Conservation (phyloP, 2,329 filamentous ascomycete species). For the Colletotrichum gloeosporioides region DNA sequence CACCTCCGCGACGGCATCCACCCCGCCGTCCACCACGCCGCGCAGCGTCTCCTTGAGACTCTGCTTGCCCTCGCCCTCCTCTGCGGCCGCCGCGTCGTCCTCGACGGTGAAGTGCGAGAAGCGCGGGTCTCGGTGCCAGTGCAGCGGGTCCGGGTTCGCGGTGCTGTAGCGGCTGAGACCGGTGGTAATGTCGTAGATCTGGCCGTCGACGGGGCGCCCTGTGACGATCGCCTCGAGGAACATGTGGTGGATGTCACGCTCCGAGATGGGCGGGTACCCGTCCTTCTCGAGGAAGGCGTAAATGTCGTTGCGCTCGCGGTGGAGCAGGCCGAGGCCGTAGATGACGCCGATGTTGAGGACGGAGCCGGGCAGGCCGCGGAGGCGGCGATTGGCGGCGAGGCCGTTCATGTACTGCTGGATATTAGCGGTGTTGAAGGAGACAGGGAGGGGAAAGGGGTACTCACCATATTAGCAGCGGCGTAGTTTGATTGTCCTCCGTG, state of each 20-base stretch:
- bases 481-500: conserved; percentile 49
- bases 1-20: conserved; percentile 26
- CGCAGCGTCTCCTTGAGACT: conserved; percentile 34
- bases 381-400: conserved; percentile 39
- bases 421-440: background rate
- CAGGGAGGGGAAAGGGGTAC: background rate
- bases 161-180: conserved; percentile 39
- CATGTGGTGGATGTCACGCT: conserved; percentile 32
- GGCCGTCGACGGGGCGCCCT: conserved; percentile 27
- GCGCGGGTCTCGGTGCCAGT: conserved; percentile 49
- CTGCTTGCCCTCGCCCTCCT: conserved; percentile 10
- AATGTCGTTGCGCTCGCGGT: conserved; percentile 25
- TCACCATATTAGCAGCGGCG: conserved; percentile 41
- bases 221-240: conserved; percentile 34
- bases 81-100: conserved; percentile 4
- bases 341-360: conserved; percentile 43
- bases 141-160: conserved; percentile 32
- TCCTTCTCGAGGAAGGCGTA: conserved; percentile 24
- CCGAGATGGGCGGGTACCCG: conserved; percentile 28
- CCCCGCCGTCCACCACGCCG: conserved; percentile 3
- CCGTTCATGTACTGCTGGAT: conserved; percentile 38
- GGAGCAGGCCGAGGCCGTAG: conserved; percentile 46
- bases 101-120: conserved; percentile 43
- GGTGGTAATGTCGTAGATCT: conserved; percentile 25
- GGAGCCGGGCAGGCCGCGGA: conserved; percentile 41